Evolutionary conservation across 1,139 yeast genomes (phyloP).

Genomic region (Debaryomyces robertsiae): DNA sequence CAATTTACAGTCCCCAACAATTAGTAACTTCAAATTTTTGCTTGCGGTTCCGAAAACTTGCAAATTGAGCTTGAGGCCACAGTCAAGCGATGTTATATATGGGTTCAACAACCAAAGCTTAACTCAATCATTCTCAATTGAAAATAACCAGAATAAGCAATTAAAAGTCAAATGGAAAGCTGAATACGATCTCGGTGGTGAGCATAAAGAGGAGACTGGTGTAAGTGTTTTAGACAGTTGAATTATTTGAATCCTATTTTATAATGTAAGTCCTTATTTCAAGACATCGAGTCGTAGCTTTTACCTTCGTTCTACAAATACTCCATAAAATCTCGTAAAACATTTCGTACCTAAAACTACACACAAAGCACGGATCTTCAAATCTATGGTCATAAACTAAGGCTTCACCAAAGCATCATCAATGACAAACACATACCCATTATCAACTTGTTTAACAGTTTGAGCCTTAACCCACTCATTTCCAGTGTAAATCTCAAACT

Average conservation of each 20-base stretch:
- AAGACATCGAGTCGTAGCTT: background rate
- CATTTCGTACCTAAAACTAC: too few species aligned
- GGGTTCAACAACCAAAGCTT: conserved; percentile 58
- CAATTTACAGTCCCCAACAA: conserved; percentile 38
- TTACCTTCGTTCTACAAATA: too few species aligned
- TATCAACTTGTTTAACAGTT: conserved; percentile 50
- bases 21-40: conserved; percentile 59
- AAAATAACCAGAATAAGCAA: conserved; percentile 48
- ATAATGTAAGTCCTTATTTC: background rate
- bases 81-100: conserved; percentile 57
- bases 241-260: background rate
- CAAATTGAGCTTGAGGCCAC: conserved; percentile 67
- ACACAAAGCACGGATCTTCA: too few species aligned
- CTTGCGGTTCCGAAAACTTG: conserved; percentile 83
- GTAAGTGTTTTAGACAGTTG: conserved; percentile 35
- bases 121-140: conserved; percentile 61
- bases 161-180: conserved; percentile 85
- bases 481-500: conserved; percentile 38
- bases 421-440: conserved; percentile 60
- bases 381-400: background rate
- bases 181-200: conserved; percentile 54
- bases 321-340: too few species aligned
- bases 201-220: conserved; percentile 57
- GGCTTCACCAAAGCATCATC: conserved; percentile 43
- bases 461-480: conserved; percentile 42